These are phyloP conservation scores for Murraya paniculata DNA, from an alignment of 345 rosid species.

Conservation along the genomic window DNA sequence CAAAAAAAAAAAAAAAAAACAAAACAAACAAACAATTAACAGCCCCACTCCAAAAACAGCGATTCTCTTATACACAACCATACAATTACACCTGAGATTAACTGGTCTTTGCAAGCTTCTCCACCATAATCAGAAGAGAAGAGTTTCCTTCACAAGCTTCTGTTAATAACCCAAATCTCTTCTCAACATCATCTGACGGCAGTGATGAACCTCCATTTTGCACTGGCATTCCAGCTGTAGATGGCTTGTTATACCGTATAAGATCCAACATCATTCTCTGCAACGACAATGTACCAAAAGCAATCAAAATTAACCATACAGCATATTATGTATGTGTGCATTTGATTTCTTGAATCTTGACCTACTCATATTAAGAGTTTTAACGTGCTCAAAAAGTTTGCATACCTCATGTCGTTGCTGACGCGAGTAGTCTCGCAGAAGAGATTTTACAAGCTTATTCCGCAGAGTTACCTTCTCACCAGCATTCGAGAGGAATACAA, in stretches of 20 bases:
- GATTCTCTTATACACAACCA: background rate
- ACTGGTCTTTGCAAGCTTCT: conserved; percentile 38
- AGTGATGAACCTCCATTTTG: conserved; percentile 23
- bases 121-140: conserved; percentile 50
- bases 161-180: conserved; percentile 44
- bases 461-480: conserved; percentile 34
- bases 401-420: conserved; percentile 65
- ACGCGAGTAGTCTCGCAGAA: conserved; percentile 64
- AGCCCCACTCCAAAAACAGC: background rate
- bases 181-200: conserved; percentile 13
- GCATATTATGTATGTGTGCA: background rate
- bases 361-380: background rate
- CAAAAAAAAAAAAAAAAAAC: too few species aligned
- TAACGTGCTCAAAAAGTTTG: conserved; percentile 1
- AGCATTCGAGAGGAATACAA: conserved; percentile 40
- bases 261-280: conserved; percentile 79
- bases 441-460: conserved; percentile 60
- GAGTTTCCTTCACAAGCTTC: conserved; percentile 69
- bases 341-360: background rate
- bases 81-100: background rate
- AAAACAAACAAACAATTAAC: background rate
- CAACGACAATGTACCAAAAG: conserved; percentile 6
- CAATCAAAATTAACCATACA: background rate
- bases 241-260: conserved; percentile 32
- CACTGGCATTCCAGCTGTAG: conserved; percentile 8